Percentiles rank a stretch among this genome's conserved stretches.
Conservation (phyloP, 2,329 filamentous ascomycete species). For the Cercospora sp. region DNA sequence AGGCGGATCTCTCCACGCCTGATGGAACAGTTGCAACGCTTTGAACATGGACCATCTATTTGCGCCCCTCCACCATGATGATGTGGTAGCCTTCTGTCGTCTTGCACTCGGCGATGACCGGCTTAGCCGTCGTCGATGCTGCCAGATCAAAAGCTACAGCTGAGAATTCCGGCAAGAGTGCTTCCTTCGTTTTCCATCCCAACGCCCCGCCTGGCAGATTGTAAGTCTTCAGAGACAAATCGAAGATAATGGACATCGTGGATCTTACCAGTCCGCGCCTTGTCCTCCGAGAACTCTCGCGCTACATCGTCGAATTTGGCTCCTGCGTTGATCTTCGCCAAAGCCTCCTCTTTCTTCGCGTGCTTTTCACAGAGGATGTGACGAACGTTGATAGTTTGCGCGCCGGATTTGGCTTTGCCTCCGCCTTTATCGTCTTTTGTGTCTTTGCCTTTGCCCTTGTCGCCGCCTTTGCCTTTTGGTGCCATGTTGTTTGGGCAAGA, state of each 20-base stretch:
- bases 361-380: constrained; percentile 79
- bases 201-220: constrained; percentile 61
- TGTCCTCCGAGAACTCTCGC: constrained; percentile 72
- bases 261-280: constrained; percentile 60
- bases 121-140: constrained; percentile 62
- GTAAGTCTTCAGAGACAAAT: not conserved
- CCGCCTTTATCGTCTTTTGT: constrained; percentile 27
- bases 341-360: constrained; percentile 72
- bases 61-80: constrained; percentile 72
- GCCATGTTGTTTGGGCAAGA: constrained; percentile 29
- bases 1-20: not conserved
- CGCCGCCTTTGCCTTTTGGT: constrained; percentile 35
- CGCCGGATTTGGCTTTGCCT: constrained; percentile 54
- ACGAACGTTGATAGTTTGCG: constrained; percentile 69
- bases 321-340: constrained; percentile 66
- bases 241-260: not conserved
- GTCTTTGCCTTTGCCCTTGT: constrained; percentile 28
- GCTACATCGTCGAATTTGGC: constrained; percentile 75
- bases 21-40: not conserved
- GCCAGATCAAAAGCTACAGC: constrained; percentile 70
- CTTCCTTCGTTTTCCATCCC: constrained; percentile 68
- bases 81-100: constrained; percentile 77
- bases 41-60: constrained; percentile 41
- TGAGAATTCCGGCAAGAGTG: constrained; percentile 68
- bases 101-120: constrained; percentile 69